These are phyloP conservation scores for Carallia brachiata DNA, from an alignment of 345 rosid genomes.

Conservation along the genomic window DNA sequence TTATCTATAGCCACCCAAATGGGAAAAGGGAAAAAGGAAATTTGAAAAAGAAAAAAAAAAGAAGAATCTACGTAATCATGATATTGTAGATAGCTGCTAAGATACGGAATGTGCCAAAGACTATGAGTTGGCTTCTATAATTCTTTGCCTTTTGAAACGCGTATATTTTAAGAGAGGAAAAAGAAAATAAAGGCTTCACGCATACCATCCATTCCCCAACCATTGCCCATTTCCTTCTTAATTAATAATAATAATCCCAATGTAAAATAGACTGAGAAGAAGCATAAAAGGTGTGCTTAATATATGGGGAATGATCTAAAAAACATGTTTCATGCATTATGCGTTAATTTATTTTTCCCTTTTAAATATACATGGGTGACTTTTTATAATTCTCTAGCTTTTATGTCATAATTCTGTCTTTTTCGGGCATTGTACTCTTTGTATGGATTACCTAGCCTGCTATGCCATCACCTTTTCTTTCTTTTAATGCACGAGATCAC, in stretches of 20 bases:
- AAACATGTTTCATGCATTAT: neutral
- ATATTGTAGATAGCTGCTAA: neutral
- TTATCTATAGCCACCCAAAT: neutral
- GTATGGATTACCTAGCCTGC: neutral
- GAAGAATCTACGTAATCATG: neutral
- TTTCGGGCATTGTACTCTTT: neutral
- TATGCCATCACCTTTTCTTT: neutral
- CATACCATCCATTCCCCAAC: slow-evolving; percentile 27
- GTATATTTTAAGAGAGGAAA: neutral
- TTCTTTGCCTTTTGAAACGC: neutral
- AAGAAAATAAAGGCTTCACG: slow-evolving; percentile 16
- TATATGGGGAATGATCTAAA: neutral
- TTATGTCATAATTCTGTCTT: neutral
- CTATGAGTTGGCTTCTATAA: neutral
- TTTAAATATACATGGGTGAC: too few species aligned
- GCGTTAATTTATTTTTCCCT: too few species aligned
- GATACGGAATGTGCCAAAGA: neutral
- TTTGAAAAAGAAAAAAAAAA: neutral
- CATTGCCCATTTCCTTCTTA: slow-evolving; percentile 24
- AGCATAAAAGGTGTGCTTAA: slow-evolving; percentile 4
- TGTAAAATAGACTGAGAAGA: slow-evolving; percentile 11
- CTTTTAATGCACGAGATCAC: neutral
- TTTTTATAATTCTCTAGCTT: too few species aligned
- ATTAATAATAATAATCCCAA: neutral
- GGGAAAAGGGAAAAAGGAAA: neutral